Evolutionary conservation across 169 alveolate genomes (phyloP), one percentile per base, ranked within the genome.

Genomic region (Eimeria brunetti): DNA sequence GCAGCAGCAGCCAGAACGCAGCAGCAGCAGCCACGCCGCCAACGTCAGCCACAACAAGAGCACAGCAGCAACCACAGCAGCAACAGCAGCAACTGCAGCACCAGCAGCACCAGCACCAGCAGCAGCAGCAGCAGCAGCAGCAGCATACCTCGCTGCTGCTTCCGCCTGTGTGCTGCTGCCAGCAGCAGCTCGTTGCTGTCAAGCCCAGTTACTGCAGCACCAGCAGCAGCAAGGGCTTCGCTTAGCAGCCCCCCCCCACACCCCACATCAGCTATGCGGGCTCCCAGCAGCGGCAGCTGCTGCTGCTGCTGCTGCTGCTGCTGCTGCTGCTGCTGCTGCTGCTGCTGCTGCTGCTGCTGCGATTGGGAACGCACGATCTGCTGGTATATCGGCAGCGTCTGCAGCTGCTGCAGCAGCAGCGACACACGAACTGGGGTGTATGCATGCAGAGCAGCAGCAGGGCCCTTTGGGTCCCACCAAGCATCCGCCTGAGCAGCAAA

Each of bases 211-310:
- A 86, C 91, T 6, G 94, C 14, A 36, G 91, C 75, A 0, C 94
- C 94, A 16, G 81, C 94, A 78, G 97, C 73, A 46, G 97, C 98
- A 44, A 97, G 62, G 18, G 96, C 93, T 84, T 97, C 98, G 58
- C 97, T 83, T 30, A 97, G 80, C 14, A 97, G 46, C 24, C 98
- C 98, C 14, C 98, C 98, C 22, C 98, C 98, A 84, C 97, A 95
- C 33, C 98, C 98, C 16, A 97, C 94, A 88, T 97, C 98, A n/a
- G 97, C 73, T 2, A 96, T 95, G 44, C 88, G 76, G 49, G 62
- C 60, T 12, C 89, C 94, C 33, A 20, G 27, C 60, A 81, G 71
- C 22, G 84, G 85, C 89, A 76, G 81, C 76, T 49, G 94, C 64
- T 53, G 56, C 38, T 36, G 69, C 89, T 36, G 78, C 58, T 58